Base-by-base conservation (phyloP, 1,284 basidiomycete species). In the Boletus nobilissimus region DNA sequence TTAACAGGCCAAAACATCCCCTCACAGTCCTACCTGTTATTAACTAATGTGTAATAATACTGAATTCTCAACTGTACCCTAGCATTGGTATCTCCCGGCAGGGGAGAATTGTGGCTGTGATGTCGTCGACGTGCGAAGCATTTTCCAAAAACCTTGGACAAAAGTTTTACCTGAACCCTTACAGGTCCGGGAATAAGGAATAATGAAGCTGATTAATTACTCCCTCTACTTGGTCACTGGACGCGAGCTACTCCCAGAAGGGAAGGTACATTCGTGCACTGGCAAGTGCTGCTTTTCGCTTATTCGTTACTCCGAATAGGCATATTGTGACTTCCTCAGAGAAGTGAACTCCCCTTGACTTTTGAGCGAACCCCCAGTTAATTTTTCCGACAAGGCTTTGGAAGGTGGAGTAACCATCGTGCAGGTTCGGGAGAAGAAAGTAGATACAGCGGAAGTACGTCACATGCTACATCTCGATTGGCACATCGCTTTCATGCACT, bases 361-460 rank as follows among this genome's bases (percentile, higher is more conserved):
- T 76, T 29, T 26, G 22, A 26, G n/a, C 2, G 16, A 72, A 18
- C 32, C 32, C 24, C 19, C n/a, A 13, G 24, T 63, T 80, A 22
- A 80, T 46, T 34, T 51, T 19, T 57, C 32, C 79, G 74, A 63
- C 43, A 82, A 96, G 93, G 91, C 97, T 4, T 87, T 97, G 16
- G 88, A 93, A 83, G 97, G 97, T 38, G 95, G 97, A 24, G 97
- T 98, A 1, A 97, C 96, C 1, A 84, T 98, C 51, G 96, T 98
- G 0, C 97, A 99, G 86, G 90, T 98, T 24, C 90, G 97, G 66
- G 97, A 98, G 87, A 98, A 98, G 86, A 87, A 91, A 16, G 86
- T 90, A 0, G 96, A 97, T 79, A 97, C 96, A 0, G 90, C 90
- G 39, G 95, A 97, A 86, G 95, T 94, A 71, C 71, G 87, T 86